Conservation (phyloP, 305 asterid genomes). For the Fraxinus xanthoxyloides region DNA sequence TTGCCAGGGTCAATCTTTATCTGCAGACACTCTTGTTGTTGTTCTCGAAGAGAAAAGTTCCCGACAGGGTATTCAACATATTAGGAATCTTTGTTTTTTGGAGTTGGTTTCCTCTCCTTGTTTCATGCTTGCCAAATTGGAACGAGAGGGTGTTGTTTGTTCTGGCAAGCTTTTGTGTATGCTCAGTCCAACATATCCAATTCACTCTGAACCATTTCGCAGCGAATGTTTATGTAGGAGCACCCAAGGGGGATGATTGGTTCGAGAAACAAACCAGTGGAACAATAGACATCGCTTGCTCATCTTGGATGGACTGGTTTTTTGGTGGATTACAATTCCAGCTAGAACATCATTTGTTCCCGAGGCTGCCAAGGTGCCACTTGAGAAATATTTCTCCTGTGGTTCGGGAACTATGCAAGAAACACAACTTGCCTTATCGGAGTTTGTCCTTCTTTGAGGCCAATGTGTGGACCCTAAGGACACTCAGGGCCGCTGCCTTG, state of each 20-base stretch:
- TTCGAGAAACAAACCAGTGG: conserved; percentile 75
- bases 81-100: conserved; percentile 60
- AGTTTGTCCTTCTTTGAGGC: conserved; percentile 55
- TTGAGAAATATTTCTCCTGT: conserved; percentile 62
- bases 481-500: conserved; percentile 50
- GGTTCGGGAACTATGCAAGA: conserved; percentile 63
- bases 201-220: conserved; percentile 72
- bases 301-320: conserved; percentile 78
- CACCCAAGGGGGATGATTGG: conserved; percentile 72
- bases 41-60: conserved; percentile 50
- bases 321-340: conserved; percentile 77
- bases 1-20: conserved; percentile 58
- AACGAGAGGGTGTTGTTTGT: conserved; percentile 51
- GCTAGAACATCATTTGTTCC: conserved; percentile 72
- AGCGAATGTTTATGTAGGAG: conserved; percentile 57
- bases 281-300: conserved; percentile 57
- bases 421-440: conserved; percentile 57
- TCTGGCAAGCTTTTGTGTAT: conserved; percentile 48
- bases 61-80: conserved; percentile 52
- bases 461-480: conserved; percentile 42
- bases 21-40: conserved; percentile 60
- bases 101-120: conserved; percentile 77
- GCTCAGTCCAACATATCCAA: conserved; percentile 67
- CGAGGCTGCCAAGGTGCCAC: conserved; percentile 72
- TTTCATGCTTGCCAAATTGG: conserved; percentile 64